These are phyloP conservation scores for Solanum rostratum DNA, from an alignment of 257 asterid genomes.

Conservation along the genomic window DNA sequence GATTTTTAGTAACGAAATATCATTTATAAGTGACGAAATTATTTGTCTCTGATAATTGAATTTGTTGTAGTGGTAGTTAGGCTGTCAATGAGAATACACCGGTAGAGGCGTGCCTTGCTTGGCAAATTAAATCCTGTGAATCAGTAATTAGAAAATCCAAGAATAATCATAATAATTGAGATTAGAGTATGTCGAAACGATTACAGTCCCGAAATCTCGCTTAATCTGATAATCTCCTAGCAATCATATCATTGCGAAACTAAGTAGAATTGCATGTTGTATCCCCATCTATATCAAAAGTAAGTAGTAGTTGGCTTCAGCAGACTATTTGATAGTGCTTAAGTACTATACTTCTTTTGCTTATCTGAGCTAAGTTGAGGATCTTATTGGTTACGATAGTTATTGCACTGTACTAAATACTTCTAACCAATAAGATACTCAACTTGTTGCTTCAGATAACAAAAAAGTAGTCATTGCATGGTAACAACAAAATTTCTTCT, in stretches of 20 bases:
- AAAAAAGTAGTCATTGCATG: background rate
- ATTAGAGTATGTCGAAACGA: too few species aligned
- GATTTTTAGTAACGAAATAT: too few species aligned
- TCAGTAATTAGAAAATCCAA: too few species aligned
- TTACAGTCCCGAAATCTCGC: too few species aligned
- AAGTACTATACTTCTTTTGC: background rate
- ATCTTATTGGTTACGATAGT: background rate
- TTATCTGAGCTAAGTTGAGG: background rate
- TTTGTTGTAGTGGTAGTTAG: too few species aligned
- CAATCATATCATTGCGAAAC: background rate
- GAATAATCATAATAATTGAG: too few species aligned
- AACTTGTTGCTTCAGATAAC: background rate
- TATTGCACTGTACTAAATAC: background rate
- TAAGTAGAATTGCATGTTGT: background rate
- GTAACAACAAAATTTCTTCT: background rate
- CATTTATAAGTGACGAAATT: too few species aligned
- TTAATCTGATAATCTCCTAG: too few species aligned
- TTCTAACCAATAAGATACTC: background rate
- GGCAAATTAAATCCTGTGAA: too few species aligned
- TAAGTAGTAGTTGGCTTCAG: background rate
- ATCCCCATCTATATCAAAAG: background rate
- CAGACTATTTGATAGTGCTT: background rate
- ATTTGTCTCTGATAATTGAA: too few species aligned
- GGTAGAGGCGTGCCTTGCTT: too few species aligned
- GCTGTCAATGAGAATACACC: too few species aligned